A percentile compares a stretch with the other conserved stretches of the same genome.
Conservation (phyloP, 371 early-diverging fungal species). For the Mucor sp. region DNA sequence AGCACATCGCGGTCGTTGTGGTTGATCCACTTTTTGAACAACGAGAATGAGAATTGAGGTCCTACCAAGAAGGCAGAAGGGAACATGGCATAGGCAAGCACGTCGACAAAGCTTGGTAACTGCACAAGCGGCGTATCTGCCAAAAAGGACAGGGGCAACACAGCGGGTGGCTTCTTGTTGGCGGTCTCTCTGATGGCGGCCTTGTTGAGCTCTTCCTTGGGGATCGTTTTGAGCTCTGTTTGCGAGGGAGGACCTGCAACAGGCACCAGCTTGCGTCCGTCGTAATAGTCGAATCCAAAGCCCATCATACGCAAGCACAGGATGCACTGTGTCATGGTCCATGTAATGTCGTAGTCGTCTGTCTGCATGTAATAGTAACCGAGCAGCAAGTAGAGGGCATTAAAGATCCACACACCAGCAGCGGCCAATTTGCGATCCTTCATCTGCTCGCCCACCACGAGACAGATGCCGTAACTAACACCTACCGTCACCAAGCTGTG, state of each 20-base stretch:
- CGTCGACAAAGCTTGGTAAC: slow-evolving; percentile 55
- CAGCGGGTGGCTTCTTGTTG: slow-evolving; percentile 13
- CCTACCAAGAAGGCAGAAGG: slow-evolving; percentile 72
- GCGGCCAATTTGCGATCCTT: slow-evolving; percentile 48
- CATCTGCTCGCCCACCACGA: slow-evolving; percentile 34
- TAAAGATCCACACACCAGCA: slow-evolving; percentile 57
- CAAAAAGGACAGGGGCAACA: slow-evolving; percentile 40
- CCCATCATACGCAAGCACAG: slow-evolving; percentile 76
- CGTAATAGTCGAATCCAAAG: slow-evolving; percentile 67
- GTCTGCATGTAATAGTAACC: slow-evolving; percentile 60
- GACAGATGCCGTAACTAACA: slow-evolving; percentile 54
- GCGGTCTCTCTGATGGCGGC: slow-evolving; percentile 12
- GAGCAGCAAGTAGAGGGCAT: slow-evolving; percentile 58
- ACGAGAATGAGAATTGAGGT: slow-evolving; percentile 73
- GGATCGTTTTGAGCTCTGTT: slow-evolving; percentile 5
- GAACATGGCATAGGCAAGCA: slow-evolving; percentile 63
- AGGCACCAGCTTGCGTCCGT: slow-evolving; percentile 40
- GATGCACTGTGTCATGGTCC: slow-evolving; percentile 78
- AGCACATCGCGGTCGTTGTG: background rate
- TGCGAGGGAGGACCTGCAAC: slow-evolving; percentile 18
- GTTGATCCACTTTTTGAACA: slow-evolving; percentile 55
- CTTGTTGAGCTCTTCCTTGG: slow-evolving; percentile 5
- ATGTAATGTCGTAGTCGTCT: slow-evolving; percentile 68
- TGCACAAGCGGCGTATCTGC: slow-evolving; percentile 36
- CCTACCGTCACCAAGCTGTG: slow-evolving; percentile 63